Percentiles rank a stretch among this genome's conserved stretches.
These are phyloP conservation scores for Brassica hybrid DNA, from an alignment of 441 rosid genomes.

Conservation along the genomic window DNA sequence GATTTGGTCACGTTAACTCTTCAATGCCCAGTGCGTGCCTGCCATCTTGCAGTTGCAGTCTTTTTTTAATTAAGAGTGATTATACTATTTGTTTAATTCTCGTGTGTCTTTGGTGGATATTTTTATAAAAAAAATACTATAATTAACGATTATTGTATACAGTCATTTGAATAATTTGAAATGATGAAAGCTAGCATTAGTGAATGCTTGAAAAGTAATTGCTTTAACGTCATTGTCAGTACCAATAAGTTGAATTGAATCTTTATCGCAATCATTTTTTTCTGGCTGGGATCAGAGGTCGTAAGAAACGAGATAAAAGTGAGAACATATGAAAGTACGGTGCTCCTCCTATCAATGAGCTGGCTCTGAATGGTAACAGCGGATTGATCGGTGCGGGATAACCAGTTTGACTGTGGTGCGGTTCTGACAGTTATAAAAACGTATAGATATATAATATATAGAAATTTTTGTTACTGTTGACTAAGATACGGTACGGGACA, in stretches of 20 bases:
- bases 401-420: no score
- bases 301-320: background rate
- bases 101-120: background rate
- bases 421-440: no score
- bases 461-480: no score
- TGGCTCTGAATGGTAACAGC: no score
- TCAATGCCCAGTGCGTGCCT: constrained; percentile 5
- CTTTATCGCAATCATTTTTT: background rate
- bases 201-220: background rate
- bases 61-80: constrained; percentile 7
- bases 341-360: background rate
- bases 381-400: no score
- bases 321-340: background rate
- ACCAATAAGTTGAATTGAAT: background rate
- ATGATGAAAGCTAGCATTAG: background rate
- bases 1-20: constrained; percentile 11
- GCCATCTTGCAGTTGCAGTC: constrained; percentile 5
- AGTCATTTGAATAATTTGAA: background rate
- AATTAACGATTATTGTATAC: background rate
- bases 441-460: no score
- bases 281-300: background rate
- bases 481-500: no score
- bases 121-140: background rate
- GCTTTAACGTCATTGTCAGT: constrained; percentile 2
- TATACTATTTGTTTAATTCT: background rate